Evolutionary conservation across 305 asterid genomes (phyloP).

Genomic region (Ilex paraguariensis): DNA sequence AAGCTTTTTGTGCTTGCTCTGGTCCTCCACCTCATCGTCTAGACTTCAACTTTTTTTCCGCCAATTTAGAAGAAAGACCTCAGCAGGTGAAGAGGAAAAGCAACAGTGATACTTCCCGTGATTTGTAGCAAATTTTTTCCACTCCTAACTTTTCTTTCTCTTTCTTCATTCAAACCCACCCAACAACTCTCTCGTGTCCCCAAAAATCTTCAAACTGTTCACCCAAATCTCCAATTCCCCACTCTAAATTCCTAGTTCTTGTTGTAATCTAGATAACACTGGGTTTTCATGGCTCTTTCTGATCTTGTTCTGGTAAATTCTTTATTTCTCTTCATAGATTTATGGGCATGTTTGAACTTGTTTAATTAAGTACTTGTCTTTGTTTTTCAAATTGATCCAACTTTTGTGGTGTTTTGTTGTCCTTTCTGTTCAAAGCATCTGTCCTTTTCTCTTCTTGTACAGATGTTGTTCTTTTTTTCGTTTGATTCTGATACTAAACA

Average conservation of each 20-base stretch:
- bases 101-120: constrained; percentile 4
- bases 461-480: not conserved
- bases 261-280: no score
- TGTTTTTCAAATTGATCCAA: no score
- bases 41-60: not conserved
- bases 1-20: no score
- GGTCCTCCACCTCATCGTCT: no score
- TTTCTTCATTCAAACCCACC: not conserved
- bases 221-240: not conserved
- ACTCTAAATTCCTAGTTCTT: not conserved
- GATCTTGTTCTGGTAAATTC: no score
- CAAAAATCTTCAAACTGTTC: not conserved
- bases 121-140: not conserved
- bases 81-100: not conserved
- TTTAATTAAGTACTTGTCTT: no score
- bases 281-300: no score
- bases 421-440: no score
- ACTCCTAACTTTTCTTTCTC: not conserved
- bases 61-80: not conserved
- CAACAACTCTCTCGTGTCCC: not conserved
- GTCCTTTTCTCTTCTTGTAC: not conserved
- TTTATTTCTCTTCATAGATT: no score
- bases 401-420: no score
- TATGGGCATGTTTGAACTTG: no score
- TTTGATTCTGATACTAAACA: not conserved